Percentiles rank a stretch among this genome's conserved stretches.
phyloP scores from a whole-genome alignment of 352 stramenopile species.

The Phytophthora cactorum region DNA sequence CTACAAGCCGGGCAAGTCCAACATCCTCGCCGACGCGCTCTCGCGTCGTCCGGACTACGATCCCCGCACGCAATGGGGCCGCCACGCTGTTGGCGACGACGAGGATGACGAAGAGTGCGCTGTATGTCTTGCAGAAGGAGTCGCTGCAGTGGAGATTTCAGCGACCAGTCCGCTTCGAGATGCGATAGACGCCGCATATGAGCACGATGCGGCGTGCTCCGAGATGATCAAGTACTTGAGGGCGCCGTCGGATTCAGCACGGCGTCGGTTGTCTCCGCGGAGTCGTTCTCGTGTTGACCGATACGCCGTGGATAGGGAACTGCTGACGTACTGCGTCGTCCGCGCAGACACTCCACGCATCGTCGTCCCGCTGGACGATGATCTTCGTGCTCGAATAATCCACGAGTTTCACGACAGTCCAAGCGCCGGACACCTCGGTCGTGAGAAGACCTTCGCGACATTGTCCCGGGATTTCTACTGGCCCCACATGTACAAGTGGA shows the following conservation, averaged over 20 bases:
- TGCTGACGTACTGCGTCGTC: not conserved
- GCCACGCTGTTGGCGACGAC: not conserved
- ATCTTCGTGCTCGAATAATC: not conserved
- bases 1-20: not conserved
- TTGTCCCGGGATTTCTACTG: slow-evolving; percentile 1
- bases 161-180: not conserved
- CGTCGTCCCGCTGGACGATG: not conserved
- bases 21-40: not conserved
- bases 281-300: not conserved
- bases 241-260: not conserved
- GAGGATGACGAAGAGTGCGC: not conserved
- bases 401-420: slow-evolving; percentile 3
- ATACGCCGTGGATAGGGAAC: not conserved
- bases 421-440: not conserved
- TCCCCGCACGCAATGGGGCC: not conserved
- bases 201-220: not conserved
- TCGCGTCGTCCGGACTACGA: not conserved
- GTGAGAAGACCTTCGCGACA: not conserved
- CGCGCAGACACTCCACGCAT: not conserved
- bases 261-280: not conserved
- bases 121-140: not conserved
- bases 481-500: slow-evolving; percentile 11
- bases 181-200: not conserved
- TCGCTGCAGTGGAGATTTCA: not conserved
- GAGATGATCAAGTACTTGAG: not conserved